These are phyloP conservation scores for Magnaporthiopsis poae DNA, from an alignment of 2,329 filamentous ascomycete genomes.

Conservation along the genomic window DNA sequence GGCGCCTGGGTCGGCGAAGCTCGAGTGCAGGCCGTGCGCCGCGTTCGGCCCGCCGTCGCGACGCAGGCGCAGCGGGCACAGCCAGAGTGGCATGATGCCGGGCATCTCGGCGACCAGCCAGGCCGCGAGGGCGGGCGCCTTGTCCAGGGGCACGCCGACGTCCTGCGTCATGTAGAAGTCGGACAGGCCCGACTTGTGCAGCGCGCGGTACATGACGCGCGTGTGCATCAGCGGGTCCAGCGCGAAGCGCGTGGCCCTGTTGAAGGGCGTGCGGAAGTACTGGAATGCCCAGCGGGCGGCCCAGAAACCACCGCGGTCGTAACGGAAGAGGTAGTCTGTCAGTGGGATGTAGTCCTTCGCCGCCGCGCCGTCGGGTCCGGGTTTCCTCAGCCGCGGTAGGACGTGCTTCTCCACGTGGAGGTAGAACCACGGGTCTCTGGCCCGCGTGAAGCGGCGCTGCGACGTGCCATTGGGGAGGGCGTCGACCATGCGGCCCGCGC, in stretches of 20 bases:
- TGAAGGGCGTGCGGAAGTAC: conserved; percentile 58
- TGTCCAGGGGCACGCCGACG: conserved; percentile 40
- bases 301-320: conserved; percentile 63
- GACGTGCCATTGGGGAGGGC: conserved; percentile 25
- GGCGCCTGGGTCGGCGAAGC: conserved; percentile 28
- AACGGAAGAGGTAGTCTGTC: conserved; percentile 60
- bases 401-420: conserved; percentile 39
- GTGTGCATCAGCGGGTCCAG: conserved; percentile 55
- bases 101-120: conserved; percentile 36
- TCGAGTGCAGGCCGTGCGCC: conserved; percentile 36
- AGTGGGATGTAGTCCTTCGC: conserved; percentile 45
- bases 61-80: conserved; percentile 40
- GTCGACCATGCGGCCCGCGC: conserved; percentile 49
- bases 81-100: conserved; percentile 46
- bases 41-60: conserved; percentile 30
- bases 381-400: conserved; percentile 1
- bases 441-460: conserved; percentile 42
- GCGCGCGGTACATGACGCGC: conserved; percentile 53
- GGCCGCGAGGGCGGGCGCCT: conserved; percentile 32
- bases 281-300: conserved; percentile 51
- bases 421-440: conserved; percentile 64
- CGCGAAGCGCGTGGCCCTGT: conserved; percentile 49
- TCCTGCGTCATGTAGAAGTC: conserved; percentile 58
- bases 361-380: conserved; percentile 13
- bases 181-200: conserved; percentile 51